Base-by-base conservation (phyloP, 768 basidiomycete species). In the Suillus sp. region DNA sequence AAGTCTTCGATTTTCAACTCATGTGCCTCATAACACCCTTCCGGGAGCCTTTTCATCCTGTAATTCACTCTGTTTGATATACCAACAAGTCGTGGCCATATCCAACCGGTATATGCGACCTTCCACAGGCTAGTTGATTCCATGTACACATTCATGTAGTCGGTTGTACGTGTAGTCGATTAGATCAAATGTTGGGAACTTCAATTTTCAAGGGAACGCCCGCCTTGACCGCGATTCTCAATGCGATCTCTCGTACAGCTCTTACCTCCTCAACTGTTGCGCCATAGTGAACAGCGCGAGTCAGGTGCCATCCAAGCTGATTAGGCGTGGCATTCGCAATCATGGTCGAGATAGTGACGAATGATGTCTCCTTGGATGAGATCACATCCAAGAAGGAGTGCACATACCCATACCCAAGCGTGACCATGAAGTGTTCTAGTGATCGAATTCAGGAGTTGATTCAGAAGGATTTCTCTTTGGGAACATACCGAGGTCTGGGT, bases 281-380 rank as follows among this genome's bases (percentile, higher is more conserved):
- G 2, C 87, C 87, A 50, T 79, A 76, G 60, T 85, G 76, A 50
- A 78, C 76, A 3, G 88, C 86, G 16, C 84, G 84, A 16, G 78
- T 76, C 22, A 90, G 75, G 68, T 90, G 89, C 88, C 88, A 90
- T n/a, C 65, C 74, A 32, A 86, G 83, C 68, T 88, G 88, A 42
- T 77, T 81, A 0, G 87, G 86, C 38, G 86, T 82, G 69, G 89
- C 87, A 62, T 77, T 79, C 3, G 85, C 82, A 68, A 90, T 84
- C 53, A 89, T 79, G 0, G 86, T 81, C 13, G 87, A 80, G 18
- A 88, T 82, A 65, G 88, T 73, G 16, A 81, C 78, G 69, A 83
- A 89, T 2, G 86, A 84, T 1, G 86, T 84, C 68, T 90, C 87
- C 45, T 82, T 68, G 2, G 77, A 73, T 0, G 83, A 79, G 14